Base-by-base conservation (phyloP, 257 asterid genomes). In the Solanum bulbocastanum region DNA sequence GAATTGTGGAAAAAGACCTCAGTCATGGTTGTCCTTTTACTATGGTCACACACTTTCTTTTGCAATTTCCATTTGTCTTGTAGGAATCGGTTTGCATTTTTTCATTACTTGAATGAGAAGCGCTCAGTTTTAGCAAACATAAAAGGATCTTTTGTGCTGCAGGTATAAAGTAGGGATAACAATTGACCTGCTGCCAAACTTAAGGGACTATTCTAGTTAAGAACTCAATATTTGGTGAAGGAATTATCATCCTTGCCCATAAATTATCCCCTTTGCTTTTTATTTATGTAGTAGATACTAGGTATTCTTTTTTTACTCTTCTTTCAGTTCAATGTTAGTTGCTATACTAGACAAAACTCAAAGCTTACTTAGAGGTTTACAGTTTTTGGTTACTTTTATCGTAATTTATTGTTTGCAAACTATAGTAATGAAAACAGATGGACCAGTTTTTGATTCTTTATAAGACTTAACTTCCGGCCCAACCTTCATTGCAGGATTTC, bases 401-500 rank as follows among this genome's bases (percentile, higher is more conserved):
- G 16, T 27, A 79, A 42, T 78, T 8, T 42, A 79, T 44, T 79
- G 65, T 27, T 78, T 81, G 42, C 85, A 81, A 30, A 81, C 58
- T 15, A 8, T 44, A 46, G 30, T 18, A 16, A 81, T 30, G 40
- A 81, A 81, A 81, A 30, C 30, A 30, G 68, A 81, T 46, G 68
- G 42, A 46, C 16, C 42, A 46, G 27, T 46, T 81, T 46, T 37
- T 81, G 68, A 46, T 81, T 27, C 9, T 46, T 46, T 16, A 25
- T 8, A 46, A 9, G 27, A 81, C 42, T 49, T 18, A 49, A 82
- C 69, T 82, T 82, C 42, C 86, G 62, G 40, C 52, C 44, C 73
- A 27, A 36, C 88, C 75, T 87, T 86, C 36, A 46, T 86, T 91
- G 87, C 98, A 96, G 98, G 91, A 91, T 91, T 91, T 94, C 89